Conservation (phyloP, 441 rosid genomes). For the Populus hybrid region DNA sequence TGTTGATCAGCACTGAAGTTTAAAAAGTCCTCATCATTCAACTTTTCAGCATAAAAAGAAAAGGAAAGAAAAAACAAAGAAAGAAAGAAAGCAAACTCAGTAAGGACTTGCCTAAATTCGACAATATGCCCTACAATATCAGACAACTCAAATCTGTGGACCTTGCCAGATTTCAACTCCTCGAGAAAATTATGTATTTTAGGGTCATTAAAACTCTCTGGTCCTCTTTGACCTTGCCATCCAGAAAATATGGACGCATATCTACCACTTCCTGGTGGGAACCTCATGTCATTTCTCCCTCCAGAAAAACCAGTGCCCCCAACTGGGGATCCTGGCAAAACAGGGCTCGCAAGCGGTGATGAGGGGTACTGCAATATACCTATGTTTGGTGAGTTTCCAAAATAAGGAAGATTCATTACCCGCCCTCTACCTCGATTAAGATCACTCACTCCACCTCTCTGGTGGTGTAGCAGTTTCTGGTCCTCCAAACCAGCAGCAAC, state of each 20-base stretch:
- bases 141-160: conserved; percentile 62
- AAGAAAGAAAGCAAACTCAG: conserved; percentile 5
- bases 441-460: conserved; percentile 29
- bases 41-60: conserved; percentile 12
- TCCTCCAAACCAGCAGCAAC: conserved; percentile 31
- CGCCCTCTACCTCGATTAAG: conserved; percentile 32
- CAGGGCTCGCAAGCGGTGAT: conserved; percentile 35
- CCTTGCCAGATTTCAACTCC: conserved; percentile 67
- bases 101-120: conserved; percentile 58
- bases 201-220: conserved; percentile 37
- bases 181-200: conserved; percentile 57
- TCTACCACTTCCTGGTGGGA: conserved; percentile 29
- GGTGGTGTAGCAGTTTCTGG: conserved; percentile 29
- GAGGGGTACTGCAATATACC: conserved; percentile 48
- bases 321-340: conserved; percentile 43
- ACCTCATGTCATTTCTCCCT: conserved; percentile 34
- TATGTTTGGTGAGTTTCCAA: conserved; percentile 37
- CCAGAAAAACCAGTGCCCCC: conserved; percentile 23
- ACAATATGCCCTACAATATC: conserved; percentile 67
- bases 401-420: conserved; percentile 30
- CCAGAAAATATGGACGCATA: conserved; percentile 42
- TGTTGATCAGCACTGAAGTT: conserved; percentile 70
- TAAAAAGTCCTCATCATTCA: conserved; percentile 20
- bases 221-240: conserved; percentile 49
- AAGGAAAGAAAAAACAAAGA: neutral